Conservation (phyloP, 1,284 basidiomycete genomes). For the Puccinia coronata region DNA sequence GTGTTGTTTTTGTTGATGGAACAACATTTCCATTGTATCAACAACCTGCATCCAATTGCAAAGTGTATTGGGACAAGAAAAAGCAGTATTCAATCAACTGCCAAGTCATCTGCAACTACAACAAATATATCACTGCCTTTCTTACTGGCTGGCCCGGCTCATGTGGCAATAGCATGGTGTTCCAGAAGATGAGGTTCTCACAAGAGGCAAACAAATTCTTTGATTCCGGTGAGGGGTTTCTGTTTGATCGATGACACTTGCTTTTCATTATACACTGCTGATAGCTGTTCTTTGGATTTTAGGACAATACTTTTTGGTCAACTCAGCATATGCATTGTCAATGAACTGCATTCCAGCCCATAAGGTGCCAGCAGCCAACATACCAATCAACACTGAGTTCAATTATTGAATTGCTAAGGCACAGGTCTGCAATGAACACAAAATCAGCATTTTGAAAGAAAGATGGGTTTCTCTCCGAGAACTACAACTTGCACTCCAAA, state of each 20-base stretch:
- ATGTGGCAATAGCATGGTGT: background rate
- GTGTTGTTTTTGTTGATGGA: too few relatives aligned
- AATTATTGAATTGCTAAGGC: slow-evolving; percentile 25
- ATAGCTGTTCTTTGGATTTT: background rate
- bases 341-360: background rate
- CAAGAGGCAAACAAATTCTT: background rate
- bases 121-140: background rate
- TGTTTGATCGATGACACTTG: background rate
- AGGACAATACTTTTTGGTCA: slow-evolving; percentile 8
- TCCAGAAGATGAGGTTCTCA: background rate
- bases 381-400: background rate
- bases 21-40: background rate
- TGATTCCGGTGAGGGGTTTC: background rate
- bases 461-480: background rate
- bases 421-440: background rate
- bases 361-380: slow-evolving; percentile 1
- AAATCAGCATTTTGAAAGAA: slow-evolving; percentile 8
- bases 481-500: background rate
- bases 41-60: background rate
- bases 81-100: too few relatives aligned
- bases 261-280: too few relatives aligned
- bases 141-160: background rate
- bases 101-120: too few relatives aligned
- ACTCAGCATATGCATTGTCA: slow-evolving; percentile 9
- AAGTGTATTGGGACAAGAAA: background rate